Conservation (phyloP, 805 yeast species). For the Pichia membranifaciens region DNA sequence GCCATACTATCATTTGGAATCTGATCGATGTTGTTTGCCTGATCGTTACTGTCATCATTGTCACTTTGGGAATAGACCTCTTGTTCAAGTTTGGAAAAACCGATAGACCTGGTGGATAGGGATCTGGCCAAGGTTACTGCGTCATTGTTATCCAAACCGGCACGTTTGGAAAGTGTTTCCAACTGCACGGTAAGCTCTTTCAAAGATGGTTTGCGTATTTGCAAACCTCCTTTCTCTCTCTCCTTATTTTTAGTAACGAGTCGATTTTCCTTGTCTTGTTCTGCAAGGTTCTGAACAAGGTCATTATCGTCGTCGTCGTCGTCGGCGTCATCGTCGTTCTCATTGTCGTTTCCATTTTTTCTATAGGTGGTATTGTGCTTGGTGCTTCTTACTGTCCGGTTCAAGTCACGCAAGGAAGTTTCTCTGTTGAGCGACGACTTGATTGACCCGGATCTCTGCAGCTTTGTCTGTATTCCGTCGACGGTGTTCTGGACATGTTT, state of each 20-base stretch:
- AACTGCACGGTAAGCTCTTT: constrained; percentile 70
- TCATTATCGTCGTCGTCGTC: constrained; percentile 1
- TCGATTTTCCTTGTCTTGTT: background rate
- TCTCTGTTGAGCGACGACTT: constrained; percentile 24
- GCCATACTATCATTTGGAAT: background rate
- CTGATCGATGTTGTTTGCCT: background rate
- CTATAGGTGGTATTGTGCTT: too few species aligned
- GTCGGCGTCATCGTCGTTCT: background rate
- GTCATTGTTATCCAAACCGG: constrained; percentile 73
- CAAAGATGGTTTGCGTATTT: constrained; percentile 47
- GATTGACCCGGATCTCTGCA: constrained; percentile 25
- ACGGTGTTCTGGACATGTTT: constrained; percentile 59
- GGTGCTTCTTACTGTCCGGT: too few species aligned
- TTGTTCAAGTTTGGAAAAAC: constrained; percentile 47
- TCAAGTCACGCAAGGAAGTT: background rate
- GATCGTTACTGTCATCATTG: background rate
- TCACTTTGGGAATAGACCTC: constrained; percentile 28
- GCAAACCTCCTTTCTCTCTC: constrained; percentile 4
- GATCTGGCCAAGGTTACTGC: constrained; percentile 81
- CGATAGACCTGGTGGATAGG: constrained; percentile 62
- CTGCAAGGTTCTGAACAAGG: too few species aligned
- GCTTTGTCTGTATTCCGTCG: constrained; percentile 39
- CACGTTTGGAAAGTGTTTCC: constrained; percentile 65
- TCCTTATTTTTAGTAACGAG: constrained; percentile 3
- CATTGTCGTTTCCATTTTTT: constrained; percentile 1